Evolutionary conservation across 2,329 filamentous ascomycete species (phyloP), one percentile per base, ranked within the genome.

Genomic region (Colletotrichum gloeosporioides): DNA sequence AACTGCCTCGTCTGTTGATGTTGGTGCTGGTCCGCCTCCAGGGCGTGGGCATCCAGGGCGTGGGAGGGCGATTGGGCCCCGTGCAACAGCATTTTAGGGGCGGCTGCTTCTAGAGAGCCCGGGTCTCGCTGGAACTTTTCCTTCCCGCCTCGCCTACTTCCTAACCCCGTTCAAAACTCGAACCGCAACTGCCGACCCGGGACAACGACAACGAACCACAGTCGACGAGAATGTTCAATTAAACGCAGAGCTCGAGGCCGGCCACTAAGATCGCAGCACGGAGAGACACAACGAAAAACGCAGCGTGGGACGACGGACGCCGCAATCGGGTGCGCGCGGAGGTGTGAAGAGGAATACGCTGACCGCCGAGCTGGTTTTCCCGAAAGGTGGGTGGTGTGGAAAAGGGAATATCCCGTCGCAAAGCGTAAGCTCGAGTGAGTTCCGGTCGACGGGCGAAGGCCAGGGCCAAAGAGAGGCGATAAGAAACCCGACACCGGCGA

Each of bases 11-110:
- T 16, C 39, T 73, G 79, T 71, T 71, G 78, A 79, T 67, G 77
- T 73, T 74, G 76, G 74, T 77, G 76, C 69, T 75, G 66, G 63
- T 78, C 73, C 68, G 73, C 53, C 65, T 76, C 74, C 74, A 76
- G 34, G 25, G 74, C 64, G 70, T 74, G 70, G 63, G 77, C 71
- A 57, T 73, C 63, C 63, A 67, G 63, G 55, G 53, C 44, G 74
- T 77, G 62, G 78, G 72, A 72, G 69, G 74, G 82, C 78, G 82
- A 81, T 81, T 83, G 83, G 78, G 80, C 78, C 80, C 81, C 82
- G 79, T 83, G 83, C 80, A 84, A 78, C 82, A 85, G 82, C 82
- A 84, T 84, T 77, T 80, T 66, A 63, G 68, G 57, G 57, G 57
- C 31, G n/a, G 44, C 44, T 53, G n/a, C 65, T 63, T 70, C 57